Evolutionary conservation across 345 rosid species (phyloP).

Genomic region (Aquilaria sinensis): DNA sequence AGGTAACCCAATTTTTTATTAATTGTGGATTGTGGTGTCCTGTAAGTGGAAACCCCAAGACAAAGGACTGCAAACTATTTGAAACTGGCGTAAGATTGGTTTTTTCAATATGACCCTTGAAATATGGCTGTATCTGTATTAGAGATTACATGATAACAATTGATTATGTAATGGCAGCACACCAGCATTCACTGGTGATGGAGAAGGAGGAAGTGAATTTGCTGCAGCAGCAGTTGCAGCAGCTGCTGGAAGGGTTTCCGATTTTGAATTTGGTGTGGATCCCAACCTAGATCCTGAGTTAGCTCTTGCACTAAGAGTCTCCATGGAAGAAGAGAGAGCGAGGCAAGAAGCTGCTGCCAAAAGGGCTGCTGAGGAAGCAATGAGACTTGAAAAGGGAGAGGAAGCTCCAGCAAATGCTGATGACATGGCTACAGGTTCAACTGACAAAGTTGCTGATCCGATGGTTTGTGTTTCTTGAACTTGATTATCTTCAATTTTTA

Average conservation of each 20-base stretch:
- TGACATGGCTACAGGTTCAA: slow-evolving; percentile 36
- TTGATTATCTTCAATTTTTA: not conserved
- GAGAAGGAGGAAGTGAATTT: slow-evolving; percentile 71
- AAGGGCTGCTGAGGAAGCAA: slow-evolving; percentile 58
- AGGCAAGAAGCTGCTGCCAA: slow-evolving; percentile 88
- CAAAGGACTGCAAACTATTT: too few species aligned
- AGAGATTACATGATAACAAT: too few species aligned
- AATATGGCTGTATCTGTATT: too few species aligned
- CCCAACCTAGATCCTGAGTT: slow-evolving; percentile 80
- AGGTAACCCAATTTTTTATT: too few species aligned
- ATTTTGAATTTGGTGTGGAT: slow-evolving; percentile 74
- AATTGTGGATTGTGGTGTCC: too few species aligned
- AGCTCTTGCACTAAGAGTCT: slow-evolving; percentile 76
- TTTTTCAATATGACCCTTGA: too few species aligned
- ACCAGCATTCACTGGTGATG: slow-evolving; percentile 60
- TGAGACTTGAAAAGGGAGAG: slow-evolving; percentile 46
- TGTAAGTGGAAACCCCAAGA: too few species aligned
- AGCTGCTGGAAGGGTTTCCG: slow-evolving; percentile 43
- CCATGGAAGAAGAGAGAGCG: slow-evolving; percentile 91
- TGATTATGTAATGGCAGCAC: slow-evolving; percentile 37
- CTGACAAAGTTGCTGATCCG: slow-evolving; percentile 35
- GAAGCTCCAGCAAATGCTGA: slow-evolving; percentile 39
- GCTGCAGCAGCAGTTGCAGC: slow-evolving; percentile 65
- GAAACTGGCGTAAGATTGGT: too few species aligned
- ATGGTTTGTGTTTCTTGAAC: slow-evolving; percentile 35